These are phyloP conservation scores for Pyrenophora seminiperda DNA, from an alignment of 2,329 filamentous ascomycete genomes.

Conservation along the genomic window DNA sequence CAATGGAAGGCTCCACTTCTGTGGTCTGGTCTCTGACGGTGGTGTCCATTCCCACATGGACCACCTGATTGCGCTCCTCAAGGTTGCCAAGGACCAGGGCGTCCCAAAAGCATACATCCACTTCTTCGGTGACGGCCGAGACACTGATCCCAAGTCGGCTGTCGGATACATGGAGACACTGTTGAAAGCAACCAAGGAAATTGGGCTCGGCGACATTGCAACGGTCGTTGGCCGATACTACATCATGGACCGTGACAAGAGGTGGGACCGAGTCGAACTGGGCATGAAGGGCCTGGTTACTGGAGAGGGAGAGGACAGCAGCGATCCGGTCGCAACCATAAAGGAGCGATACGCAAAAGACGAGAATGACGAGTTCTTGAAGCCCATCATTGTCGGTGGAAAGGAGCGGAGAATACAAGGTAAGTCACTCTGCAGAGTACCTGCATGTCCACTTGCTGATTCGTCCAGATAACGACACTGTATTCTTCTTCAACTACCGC, in stretches of 20 bases:
- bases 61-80: constrained; percentile 84
- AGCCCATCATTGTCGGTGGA: constrained; percentile 93
- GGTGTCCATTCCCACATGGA: constrained; percentile 97
- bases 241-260: constrained; percentile 99
- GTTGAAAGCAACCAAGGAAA: constrained; percentile 77
- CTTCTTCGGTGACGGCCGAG: constrained; percentile 97
- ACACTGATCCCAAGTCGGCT: constrained; percentile 95
- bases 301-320: constrained; percentile 84
- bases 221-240: constrained; percentile 96
- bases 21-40: constrained; percentile 90
- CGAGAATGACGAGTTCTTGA: constrained; percentile 97
- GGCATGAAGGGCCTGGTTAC: constrained; percentile 84
- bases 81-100: constrained; percentile 84
- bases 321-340: constrained; percentile 84
- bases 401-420: constrained; percentile 84
- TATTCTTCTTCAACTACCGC: constrained; percentile 99
- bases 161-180: constrained; percentile 87
- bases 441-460: constrained; percentile 37
- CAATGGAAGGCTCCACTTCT: constrained; percentile 89
- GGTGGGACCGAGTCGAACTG: constrained; percentile 93
- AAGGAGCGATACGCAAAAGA: constrained; percentile 84
- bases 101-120: constrained; percentile 95
- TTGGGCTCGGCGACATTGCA: constrained; percentile 84
- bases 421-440: constrained; percentile 47
- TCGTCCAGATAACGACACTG: constrained; percentile 76